Conservation (phyloP, 139 green algal species). For the Mychonastes homosphaera region DNA sequence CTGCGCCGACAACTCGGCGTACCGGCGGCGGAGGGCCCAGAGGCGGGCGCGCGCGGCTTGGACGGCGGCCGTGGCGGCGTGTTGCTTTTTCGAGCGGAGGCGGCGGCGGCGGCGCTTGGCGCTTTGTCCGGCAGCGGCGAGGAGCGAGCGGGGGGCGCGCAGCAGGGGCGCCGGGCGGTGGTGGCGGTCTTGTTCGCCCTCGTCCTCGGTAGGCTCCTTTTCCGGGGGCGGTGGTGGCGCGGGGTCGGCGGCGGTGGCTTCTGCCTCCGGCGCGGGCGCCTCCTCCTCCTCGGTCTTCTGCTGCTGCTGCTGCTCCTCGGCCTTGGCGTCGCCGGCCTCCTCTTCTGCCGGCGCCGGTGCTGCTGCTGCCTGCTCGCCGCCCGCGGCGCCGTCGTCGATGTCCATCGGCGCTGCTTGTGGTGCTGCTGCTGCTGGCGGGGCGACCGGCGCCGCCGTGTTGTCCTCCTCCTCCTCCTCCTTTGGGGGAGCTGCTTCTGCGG, state of each 20-base stretch:
- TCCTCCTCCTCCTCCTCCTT: background rate
- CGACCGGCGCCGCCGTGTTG: background rate
- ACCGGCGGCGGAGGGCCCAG: slow-evolving; percentile 14
- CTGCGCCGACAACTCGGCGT: slow-evolving; percentile 14
- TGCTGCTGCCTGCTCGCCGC: slow-evolving; percentile 1
- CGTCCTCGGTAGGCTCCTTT: too few species aligned
- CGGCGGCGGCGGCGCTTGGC: too few species aligned
- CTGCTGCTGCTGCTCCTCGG: too few species aligned
- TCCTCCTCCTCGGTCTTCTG: background rate
- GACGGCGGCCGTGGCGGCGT: too few species aligned
- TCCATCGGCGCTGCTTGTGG: background rate
- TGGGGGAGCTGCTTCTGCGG: background rate
- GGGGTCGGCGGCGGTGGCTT: too few species aligned
- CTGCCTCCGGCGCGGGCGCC: background rate
- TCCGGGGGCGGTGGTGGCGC: too few species aligned
- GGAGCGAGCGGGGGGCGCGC: too few species aligned
- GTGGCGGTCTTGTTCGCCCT: too few species aligned
- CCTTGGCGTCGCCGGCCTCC: background rate
- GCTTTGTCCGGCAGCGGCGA: too few species aligned
- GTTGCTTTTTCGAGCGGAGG: too few species aligned
- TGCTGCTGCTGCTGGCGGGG: slow-evolving; percentile 1
- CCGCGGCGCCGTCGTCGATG: background rate
- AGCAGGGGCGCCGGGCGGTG: too few species aligned
- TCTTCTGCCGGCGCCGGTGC: background rate
- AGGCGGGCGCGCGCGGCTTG: too few species aligned